A percentile compares a stretch with the other conserved stretches of the same genome.
Evolutionary conservation across 768 basidiomycete species (phyloP).

Genomic region (Suillus sp.): DNA sequence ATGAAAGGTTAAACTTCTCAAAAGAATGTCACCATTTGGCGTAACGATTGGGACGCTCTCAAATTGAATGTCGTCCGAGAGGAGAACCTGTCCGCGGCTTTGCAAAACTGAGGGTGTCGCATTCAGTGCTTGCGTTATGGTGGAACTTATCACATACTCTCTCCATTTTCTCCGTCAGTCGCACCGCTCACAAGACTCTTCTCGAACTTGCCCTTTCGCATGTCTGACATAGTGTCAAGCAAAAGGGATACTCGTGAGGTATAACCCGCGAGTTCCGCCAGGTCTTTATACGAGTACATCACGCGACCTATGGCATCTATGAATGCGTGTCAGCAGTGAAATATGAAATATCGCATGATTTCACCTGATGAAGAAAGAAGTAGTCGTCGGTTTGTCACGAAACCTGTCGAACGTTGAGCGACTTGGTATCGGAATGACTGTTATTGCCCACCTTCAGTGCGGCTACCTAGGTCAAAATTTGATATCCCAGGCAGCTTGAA

Average conservation of each 20-base stretch:
- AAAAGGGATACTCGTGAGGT: slow-evolving; percentile 88
- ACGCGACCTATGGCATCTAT: slow-evolving; percentile 91
- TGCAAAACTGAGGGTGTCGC: slow-evolving; percentile 57
- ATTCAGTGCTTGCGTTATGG: slow-evolving; percentile 6
- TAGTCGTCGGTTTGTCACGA: slow-evolving; percentile 93
- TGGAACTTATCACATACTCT: slow-evolving; percentile 51
- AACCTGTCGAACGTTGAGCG: slow-evolving; percentile 51
- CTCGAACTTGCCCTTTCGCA: slow-evolving; percentile 81
- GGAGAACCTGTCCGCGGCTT: slow-evolving; percentile 76
- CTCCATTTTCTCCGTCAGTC: slow-evolving; percentile 68
- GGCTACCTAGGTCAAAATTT: slow-evolving; percentile 71
- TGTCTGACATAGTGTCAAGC: slow-evolving; percentile 88
- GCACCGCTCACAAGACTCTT: slow-evolving; percentile 85
- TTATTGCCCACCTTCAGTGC: slow-evolving; percentile 75
- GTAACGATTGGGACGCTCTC: slow-evolving; percentile 94
- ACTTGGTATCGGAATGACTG: neutral
- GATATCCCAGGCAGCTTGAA: slow-evolving; percentile 76
- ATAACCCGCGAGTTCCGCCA: slow-evolving; percentile 94
- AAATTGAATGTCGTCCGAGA: slow-evolving; percentile 89
- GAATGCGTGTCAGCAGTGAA: slow-evolving; percentile 6
- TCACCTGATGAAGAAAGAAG: slow-evolving; percentile 82
- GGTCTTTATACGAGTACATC: slow-evolving; percentile 97
- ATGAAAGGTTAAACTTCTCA: slow-evolving; percentile 82
- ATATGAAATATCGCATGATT: slow-evolving; percentile 17
- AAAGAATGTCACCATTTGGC: slow-evolving; percentile 91